Evolutionary conservation across 2,329 filamentous ascomycete species (phyloP).

Genomic region (Fusarium beomiforme): DNA sequence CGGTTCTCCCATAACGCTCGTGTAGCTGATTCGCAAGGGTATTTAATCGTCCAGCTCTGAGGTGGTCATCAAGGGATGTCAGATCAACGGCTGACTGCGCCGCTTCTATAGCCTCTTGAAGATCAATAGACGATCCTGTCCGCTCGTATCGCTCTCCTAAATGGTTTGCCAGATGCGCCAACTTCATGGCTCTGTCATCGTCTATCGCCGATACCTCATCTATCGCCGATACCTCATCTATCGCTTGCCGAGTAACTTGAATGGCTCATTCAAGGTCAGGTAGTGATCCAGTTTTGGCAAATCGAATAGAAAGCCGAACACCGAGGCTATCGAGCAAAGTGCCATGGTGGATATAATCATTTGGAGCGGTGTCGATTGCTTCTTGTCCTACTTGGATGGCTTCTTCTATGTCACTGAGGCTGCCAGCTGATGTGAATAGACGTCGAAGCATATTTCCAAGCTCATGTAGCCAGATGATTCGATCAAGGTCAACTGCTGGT

Average conservation of each 20-base stretch:
- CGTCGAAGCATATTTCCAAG: not conserved
- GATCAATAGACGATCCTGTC: not conserved
- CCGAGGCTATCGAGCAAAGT: not conserved
- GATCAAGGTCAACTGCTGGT: not conserved
- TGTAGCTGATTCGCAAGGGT: not conserved
- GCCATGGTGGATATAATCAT: not conserved
- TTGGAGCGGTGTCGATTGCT: not conserved
- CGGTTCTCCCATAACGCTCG: not conserved
- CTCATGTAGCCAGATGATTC: not conserved
- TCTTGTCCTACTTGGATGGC: not conserved
- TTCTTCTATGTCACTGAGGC: rapidly evolving
- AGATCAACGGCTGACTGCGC: not conserved
- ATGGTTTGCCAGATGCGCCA: not conserved
- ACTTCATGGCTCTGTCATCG: rapidly evolving
- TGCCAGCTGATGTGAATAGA: not conserved
- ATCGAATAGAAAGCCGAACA: not conserved
- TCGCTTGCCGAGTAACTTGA: not conserved
- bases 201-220: rapidly evolving
- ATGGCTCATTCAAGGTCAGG: not conserved
- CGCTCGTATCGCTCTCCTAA: not conserved
- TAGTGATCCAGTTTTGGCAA: not conserved
- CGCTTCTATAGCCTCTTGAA: not conserved
- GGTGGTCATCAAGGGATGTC: rapidly evolving
- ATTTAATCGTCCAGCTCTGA: not conserved
- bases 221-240: no score